phyloP scores from a whole-genome alignment of 2,329 filamentous ascomycete genomes.

The Grosmannia serpens region DNA sequence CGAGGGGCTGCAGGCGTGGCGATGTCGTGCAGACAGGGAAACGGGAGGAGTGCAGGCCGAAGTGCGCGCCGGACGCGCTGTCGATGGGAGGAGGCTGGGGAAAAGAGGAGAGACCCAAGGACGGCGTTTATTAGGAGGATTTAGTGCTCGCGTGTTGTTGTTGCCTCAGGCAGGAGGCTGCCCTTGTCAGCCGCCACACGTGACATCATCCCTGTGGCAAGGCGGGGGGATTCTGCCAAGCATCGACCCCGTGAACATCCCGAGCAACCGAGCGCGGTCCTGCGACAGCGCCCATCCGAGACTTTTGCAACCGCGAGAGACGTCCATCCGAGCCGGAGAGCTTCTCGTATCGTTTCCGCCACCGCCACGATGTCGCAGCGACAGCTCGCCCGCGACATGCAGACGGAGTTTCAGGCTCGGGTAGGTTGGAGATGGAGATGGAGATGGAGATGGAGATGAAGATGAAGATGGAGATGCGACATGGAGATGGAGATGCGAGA shows the following conservation, averaged over 20 bases:
- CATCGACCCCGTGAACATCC: too few relatives aligned
- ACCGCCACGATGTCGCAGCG: conserved; percentile 41
- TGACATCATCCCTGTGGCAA: background rate
- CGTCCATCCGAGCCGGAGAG: too few relatives aligned
- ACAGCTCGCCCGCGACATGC: conserved; percentile 48
- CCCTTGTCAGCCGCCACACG: too few relatives aligned
- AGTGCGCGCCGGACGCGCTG: background rate
- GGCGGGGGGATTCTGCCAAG: too few relatives aligned
- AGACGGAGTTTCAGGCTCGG: conserved; percentile 51
- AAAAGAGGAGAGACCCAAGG: background rate
- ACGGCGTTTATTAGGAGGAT: background rate
- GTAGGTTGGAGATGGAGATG: conserved; percentile 15
- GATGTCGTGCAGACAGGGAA: background rate
- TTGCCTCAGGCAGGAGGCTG: background rate
- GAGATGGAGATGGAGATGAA: background rate
- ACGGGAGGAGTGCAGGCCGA: background rate
- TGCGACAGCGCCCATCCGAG: too few relatives aligned
- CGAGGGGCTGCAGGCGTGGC: background rate
- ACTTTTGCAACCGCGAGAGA: too few relatives aligned
- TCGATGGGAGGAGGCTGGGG: background rate
- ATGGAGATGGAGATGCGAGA: too few relatives aligned
- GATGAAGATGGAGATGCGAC: too few relatives aligned
- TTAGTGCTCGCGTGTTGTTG: background rate
- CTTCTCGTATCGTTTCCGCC: background rate
- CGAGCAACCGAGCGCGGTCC: too few relatives aligned